These are phyloP conservation scores for Pyricularia pennisetigena DNA, from an alignment of 2,329 filamentous ascomycete species.

Conservation along the genomic window DNA sequence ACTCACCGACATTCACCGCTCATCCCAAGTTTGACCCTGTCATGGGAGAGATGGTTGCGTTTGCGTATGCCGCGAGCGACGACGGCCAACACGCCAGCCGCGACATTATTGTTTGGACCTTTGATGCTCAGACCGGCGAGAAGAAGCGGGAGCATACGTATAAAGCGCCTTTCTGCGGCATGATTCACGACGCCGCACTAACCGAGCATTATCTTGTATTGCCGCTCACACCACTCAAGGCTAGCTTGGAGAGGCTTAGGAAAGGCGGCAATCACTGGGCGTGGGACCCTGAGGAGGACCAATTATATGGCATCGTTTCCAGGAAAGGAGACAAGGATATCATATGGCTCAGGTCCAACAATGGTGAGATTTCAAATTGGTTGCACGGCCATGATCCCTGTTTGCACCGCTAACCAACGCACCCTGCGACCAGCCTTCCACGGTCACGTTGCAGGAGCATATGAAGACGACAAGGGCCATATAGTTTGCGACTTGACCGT, in stretches of 20 bases:
- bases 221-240: conserved; percentile 37
- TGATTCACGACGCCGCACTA: conserved; percentile 40
- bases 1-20: conserved; percentile 36
- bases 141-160: conserved; percentile 39
- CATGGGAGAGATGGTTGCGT: conserved; percentile 41
- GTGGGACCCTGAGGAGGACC: conserved; percentile 39
- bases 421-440: conserved; percentile 24
- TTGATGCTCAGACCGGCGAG: conserved; percentile 26
- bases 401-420: neutral
- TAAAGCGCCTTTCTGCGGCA: conserved; percentile 38
- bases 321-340: conserved; percentile 40
- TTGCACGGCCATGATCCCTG: neutral
- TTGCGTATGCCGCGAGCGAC: conserved; percentile 37
- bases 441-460: conserved; percentile 36
- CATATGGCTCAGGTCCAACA: conserved; percentile 38
- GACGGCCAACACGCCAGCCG: conserved; percentile 29
- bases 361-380: conserved; percentile 25
- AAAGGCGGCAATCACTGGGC: conserved; percentile 38
- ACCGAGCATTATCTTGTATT: conserved; percentile 37
- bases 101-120: conserved; percentile 35
- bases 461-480: conserved; percentile 34
- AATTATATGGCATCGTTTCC: conserved; percentile 44
- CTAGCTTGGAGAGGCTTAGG: conserved; percentile 30
- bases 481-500: conserved; percentile 33
- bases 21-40: conserved; percentile 42